A percentile compares a stretch with the other conserved stretches of the same genome.
These are phyloP conservation scores for Sphaerulina vaccinii DNA, from an alignment of 2,329 filamentous ascomycete genomes.

Conservation along the genomic window DNA sequence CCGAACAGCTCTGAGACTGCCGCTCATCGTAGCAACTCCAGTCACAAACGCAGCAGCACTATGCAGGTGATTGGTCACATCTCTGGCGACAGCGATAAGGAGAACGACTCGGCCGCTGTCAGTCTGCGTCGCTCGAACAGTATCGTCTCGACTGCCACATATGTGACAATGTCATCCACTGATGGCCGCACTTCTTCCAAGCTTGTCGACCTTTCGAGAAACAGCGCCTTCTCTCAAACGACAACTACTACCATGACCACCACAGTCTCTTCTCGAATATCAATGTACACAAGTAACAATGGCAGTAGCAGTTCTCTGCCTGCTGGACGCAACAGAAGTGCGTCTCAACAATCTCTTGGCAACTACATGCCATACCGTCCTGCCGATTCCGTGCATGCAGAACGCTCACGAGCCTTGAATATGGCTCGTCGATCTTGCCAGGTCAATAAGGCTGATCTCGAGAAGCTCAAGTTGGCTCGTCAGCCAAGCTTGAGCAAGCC, in stretches of 20 bases:
- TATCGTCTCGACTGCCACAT: conserved; percentile 29
- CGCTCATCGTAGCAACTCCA: conserved; percentile 19
- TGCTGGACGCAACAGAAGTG: conserved; percentile 10
- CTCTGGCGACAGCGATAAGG: conserved; percentile 26
- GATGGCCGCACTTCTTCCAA: conserved; percentile 21
- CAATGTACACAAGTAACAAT: conserved; percentile 10
- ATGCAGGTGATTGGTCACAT: conserved; percentile 25
- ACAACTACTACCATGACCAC: conserved; percentile 14
- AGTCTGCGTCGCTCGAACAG: conserved; percentile 31
- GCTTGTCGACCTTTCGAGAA: conserved; percentile 17
- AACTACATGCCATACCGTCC: conserved; percentile 29
- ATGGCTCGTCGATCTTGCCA: conserved; percentile 22
- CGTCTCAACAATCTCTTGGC: neutral
- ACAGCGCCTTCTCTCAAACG: conserved; percentile 16
- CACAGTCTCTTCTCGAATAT: neutral
- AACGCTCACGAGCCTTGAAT: conserved; percentile 30
- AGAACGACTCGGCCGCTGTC: conserved; percentile 18
- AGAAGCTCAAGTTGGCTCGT: conserved; percentile 7
- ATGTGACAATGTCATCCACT: conserved; percentile 27
- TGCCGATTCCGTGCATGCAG: conserved; percentile 26
- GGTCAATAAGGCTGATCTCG: conserved; percentile 9
- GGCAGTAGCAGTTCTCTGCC: conserved; percentile 17
- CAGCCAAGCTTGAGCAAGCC: conserved; percentile 3
- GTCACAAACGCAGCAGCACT: conserved; percentile 16
- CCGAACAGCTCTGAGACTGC: conserved; percentile 27